Evolutionary conservation across 2,329 filamentous ascomycete genomes (phyloP).

Genomic region (Exophiala sp.): DNA sequence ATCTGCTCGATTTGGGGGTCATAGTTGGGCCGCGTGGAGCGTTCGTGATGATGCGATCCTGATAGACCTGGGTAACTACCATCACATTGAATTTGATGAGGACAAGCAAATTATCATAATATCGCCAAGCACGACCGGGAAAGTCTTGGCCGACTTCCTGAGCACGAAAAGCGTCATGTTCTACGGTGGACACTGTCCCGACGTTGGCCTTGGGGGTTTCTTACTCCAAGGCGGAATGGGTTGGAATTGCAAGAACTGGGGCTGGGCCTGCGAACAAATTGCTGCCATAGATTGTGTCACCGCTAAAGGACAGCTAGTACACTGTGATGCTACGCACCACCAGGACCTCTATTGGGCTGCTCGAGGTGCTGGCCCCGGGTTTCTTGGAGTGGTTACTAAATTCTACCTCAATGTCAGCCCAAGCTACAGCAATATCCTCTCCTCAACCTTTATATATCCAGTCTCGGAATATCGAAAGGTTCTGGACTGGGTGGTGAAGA

Average conservation of each 20-base stretch:
- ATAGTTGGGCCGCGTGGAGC: background rate
- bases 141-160: slow-evolving; percentile 26
- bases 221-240: slow-evolving; percentile 57
- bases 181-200: slow-evolving; percentile 54
- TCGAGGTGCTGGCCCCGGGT: slow-evolving; percentile 1
- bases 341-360: background rate
- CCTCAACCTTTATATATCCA: too few relatives aligned
- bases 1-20: background rate
- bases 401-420: slow-evolving; percentile 40
- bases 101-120: slow-evolving; percentile 39
- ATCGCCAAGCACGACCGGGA: slow-evolving; percentile 49
- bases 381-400: slow-evolving; percentile 35
- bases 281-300: slow-evolving; percentile 48
- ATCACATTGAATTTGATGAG: slow-evolving; percentile 40
- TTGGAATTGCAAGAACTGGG: slow-evolving; percentile 58
- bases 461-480: too few relatives aligned
- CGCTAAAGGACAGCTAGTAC: slow-evolving; percentile 37
- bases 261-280: slow-evolving; percentile 52
- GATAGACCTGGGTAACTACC: slow-evolving; percentile 40
- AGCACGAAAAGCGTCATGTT: slow-evolving; percentile 44
- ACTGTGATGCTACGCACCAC: background rate
- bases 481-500: too few relatives aligned
- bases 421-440: background rate
- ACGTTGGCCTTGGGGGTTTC: slow-evolving; percentile 56
- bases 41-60: slow-evolving; percentile 46